Conservation (phyloP, 257 asterid genomes). For the Fraxinus quadrangulata region DNA sequence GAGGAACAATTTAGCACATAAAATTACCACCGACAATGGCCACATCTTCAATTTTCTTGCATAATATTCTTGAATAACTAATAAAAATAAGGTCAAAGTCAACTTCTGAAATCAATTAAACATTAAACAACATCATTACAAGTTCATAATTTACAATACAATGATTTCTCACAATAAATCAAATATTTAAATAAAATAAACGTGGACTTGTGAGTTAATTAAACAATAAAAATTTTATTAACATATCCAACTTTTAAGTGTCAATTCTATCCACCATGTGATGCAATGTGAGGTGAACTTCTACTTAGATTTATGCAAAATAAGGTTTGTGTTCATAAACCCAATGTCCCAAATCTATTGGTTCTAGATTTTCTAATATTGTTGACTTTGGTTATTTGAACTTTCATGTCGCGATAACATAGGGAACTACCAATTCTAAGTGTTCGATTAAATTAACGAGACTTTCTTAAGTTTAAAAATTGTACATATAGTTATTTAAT, state of each 20-base stretch:
- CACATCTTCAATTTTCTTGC: constrained; percentile 3
- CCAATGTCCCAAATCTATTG: too few relatives aligned
- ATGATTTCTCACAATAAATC: constrained; percentile 10
- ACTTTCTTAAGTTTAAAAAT: too few relatives aligned
- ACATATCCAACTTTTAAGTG: not conserved
- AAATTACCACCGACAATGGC: constrained; percentile 4
- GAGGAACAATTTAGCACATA: not conserved
- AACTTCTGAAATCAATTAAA: not conserved
- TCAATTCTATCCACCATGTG: too few relatives aligned
- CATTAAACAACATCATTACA: constrained; percentile 12
- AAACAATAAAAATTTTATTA: not conserved
- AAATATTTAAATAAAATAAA: not conserved
- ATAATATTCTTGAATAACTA: not conserved
- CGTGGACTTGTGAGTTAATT: not conserved
- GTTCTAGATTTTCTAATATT: too few relatives aligned
- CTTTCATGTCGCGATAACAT: too few relatives aligned
- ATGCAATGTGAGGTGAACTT: too few relatives aligned
- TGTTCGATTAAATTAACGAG: too few relatives aligned
- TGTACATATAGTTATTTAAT: too few relatives aligned
- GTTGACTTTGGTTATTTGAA: too few relatives aligned
- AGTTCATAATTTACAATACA: constrained; percentile 2
- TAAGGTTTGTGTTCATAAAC: too few relatives aligned
- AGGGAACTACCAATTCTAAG: too few relatives aligned
- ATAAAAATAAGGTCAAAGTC: constrained; percentile 1
- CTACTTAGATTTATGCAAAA: too few relatives aligned